Conservation (phyloP, 495 filamentous ascomycete genomes). For the Immersiella caudata region DNA sequence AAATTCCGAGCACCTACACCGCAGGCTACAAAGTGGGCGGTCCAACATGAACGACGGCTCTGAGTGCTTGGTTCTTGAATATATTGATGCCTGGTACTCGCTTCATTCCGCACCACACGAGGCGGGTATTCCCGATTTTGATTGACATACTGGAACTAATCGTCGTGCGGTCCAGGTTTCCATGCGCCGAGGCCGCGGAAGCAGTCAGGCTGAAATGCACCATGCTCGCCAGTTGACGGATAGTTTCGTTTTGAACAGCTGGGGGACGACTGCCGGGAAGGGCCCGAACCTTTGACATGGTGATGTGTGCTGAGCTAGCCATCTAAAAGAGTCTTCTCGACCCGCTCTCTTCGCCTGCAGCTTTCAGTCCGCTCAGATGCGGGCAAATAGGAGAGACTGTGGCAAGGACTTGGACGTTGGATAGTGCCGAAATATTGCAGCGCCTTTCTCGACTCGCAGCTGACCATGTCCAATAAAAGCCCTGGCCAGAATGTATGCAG, state of each 20-base stretch:
- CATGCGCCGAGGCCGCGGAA: not conserved
- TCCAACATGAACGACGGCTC: not conserved
- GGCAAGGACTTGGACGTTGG: constrained; percentile 1
- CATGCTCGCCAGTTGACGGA: not conserved
- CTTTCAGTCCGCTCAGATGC: not conserved
- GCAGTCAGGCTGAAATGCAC: constrained; percentile 1
- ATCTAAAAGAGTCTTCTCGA: not conserved
- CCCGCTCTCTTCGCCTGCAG: not conserved
- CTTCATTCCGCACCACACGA: not conserved
- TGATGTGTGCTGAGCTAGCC: not conserved
- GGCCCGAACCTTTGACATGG: not conserved
- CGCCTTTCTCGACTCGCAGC: not conserved
- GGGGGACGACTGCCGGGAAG: not conserved
- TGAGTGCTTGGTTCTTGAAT: not conserved
- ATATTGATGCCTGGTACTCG: not conserved
- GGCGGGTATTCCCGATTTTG: constrained; percentile 14
- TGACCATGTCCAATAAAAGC: not conserved
- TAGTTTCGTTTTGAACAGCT: not conserved
- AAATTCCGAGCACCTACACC: not conserved
- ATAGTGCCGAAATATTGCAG: constrained; percentile 8
- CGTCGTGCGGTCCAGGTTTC: not conserved
- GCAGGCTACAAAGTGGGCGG: not conserved
- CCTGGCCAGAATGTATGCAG: constrained; percentile 6
- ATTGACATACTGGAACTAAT: not conserved
- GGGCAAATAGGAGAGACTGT: not conserved